These are phyloP conservation scores for Wickerhamomyces sp. DNA, from an alignment of 1,139 yeast genomes.

Conservation along the genomic window DNA sequence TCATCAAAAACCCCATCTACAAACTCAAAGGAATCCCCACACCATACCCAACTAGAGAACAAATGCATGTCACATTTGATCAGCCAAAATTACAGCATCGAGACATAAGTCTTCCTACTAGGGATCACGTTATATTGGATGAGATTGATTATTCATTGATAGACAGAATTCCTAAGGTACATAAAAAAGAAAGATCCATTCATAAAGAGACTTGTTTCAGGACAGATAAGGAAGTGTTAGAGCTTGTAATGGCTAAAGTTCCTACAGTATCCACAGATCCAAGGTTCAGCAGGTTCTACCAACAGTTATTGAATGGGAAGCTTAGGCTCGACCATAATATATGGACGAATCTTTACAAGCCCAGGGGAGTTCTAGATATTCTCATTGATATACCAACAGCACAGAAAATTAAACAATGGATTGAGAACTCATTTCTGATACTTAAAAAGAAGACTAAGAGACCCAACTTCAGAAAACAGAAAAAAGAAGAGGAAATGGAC, in stretches of 20 bases:
- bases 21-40: conserved; percentile 16
- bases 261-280: conserved; percentile 17
- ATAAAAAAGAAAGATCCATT: too few species aligned
- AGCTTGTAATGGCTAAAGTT: conserved; percentile 4
- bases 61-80: conserved; percentile 13
- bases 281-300: conserved; percentile 25
- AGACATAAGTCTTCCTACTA: conserved; percentile 7
- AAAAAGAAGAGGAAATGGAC: conserved; percentile 29
- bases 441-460: conserved; percentile 35
- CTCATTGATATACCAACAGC: conserved; percentile 28
- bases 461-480: conserved; percentile 27
- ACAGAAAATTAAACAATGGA: conserved; percentile 40
- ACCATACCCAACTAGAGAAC: conserved; percentile 9
- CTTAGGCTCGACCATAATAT: conserved; percentile 10
- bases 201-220: neutral
- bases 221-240: neutral
- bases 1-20: conserved; percentile 12
- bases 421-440: conserved; percentile 41
- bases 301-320: conserved; percentile 15
- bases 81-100: conserved; percentile 3
- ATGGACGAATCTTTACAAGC: conserved; percentile 46
- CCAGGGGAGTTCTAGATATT: conserved; percentile 34
- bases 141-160: conserved; percentile 2
- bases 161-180: neutral
- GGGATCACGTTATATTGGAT: neutral